Base-by-base conservation (phyloP, 805 yeast genomes). In the Myxozyma neotropica region DNA sequence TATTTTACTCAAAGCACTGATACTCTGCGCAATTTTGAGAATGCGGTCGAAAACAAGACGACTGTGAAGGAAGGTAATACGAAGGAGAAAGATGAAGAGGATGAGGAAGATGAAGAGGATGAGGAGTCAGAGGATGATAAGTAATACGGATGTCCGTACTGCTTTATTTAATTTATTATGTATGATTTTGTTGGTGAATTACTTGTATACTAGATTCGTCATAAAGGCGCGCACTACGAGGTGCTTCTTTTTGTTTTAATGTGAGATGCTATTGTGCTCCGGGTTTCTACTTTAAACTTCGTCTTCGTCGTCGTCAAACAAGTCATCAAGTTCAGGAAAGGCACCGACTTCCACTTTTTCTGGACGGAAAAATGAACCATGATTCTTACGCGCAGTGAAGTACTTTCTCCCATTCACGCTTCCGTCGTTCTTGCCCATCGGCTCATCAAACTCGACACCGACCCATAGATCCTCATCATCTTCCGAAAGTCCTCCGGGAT, bases 391-490 rank as follows among this genome's bases (percentile, higher is more conserved):
- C 33, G 90, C 83, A 3, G 75, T 69, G 70, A 93, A 92, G 64
- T 88, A 80, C 36, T 78, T 68, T 0, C 66, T 70, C 0, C 89
- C 91, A 36, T 83, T 82, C 40, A 90, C 75, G 21, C 83, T 74
- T 0, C 98, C 98, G 69, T 89, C 83, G 69, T 92, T 89, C 71
- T 87, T 89, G 4, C 98, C 98, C 6, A 81, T 80, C 0, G 97
- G 93, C 66, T 88, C 90, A 67, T 88, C 94, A 55, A 91, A 84
- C 67, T 86, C 88, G 2, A 93, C 81, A 0, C 97, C 98, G 31
- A 88, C 80, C 97, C 97, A 93, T 10, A 64, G 24, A 33, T 59
- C 59, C 1, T 77, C 80, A 24, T 48, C 54, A 17, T 27, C 49
- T 19, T 31, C 48, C 13, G 48, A 26, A 26, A 65, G 63, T 35